Conservation (phyloP, 192 early-diverging fungal genomes). For the Phycomyces blakesleeanus region DNA sequence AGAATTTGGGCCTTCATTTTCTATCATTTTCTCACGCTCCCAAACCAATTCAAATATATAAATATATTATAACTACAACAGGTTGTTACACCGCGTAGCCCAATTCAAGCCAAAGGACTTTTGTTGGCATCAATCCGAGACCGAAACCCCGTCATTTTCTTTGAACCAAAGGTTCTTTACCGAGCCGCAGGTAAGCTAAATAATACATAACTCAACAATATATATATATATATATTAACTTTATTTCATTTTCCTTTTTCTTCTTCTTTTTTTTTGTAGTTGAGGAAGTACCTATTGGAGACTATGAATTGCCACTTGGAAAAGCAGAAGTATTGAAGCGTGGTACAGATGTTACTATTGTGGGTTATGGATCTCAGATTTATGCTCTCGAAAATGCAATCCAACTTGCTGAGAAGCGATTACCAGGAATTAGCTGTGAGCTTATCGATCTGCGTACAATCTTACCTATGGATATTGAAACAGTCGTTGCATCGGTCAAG, state of each 20-base stretch:
- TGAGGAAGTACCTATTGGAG: constrained; percentile 89
- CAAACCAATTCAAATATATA: constrained; percentile 6
- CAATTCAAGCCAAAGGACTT: constrained; percentile 94
- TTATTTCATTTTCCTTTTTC: no score
- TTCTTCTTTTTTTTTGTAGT: no score
- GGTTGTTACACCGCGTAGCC: constrained; percentile 86
- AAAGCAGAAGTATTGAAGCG: constrained; percentile 86
- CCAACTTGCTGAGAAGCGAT: constrained; percentile 76
- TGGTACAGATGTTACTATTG: constrained; percentile 85
- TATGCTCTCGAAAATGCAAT: constrained; percentile 92
- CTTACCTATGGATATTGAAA: constrained; percentile 89
- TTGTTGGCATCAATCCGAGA: constrained; percentile 87
- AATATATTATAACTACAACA: no score
- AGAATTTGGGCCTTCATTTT: constrained; percentile 2
- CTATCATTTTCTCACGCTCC: constrained; percentile 29
- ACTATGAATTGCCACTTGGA: constrained; percentile 86
- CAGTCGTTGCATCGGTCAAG: constrained; percentile 84
- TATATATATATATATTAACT: no score
- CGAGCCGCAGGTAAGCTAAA: constrained; percentile 67
- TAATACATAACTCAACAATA: no score
- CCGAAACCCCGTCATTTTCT: constrained; percentile 89
- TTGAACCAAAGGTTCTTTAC: constrained; percentile 97
- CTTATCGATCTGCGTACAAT: constrained; percentile 91
- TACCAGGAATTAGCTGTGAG: constrained; percentile 84
- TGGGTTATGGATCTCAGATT: constrained; percentile 90